Base-by-base conservation (phyloP, 768 basidiomycete species). In the Boletus barrowsii region DNA sequence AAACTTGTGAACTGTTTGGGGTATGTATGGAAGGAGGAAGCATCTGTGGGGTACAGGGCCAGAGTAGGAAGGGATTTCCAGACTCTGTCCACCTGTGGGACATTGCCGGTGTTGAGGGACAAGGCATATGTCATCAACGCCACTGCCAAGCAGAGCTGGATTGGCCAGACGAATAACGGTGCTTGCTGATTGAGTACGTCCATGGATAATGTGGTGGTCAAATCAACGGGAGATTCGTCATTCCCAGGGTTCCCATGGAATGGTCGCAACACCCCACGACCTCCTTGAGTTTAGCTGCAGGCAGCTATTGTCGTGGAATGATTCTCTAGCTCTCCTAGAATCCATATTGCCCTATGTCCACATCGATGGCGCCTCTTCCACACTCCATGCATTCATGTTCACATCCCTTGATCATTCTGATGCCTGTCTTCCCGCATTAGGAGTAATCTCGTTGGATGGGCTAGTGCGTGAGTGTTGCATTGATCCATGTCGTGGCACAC, bases 11-110 rank as follows among this genome's bases (percentile, higher is more conserved):
- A 78, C 71, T 2, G 68, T 62, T 43, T 75, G 76, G 0, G 87
- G 87, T 1, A 81, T 78, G 63, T 79, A 82, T 3, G 88, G 89
- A 33, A 66, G 64, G 14, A 87, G 66, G 20, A 72, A 66, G n/a
- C 10, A 74, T 69, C 18, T 65, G 64, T 0, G 72, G 61, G 10
- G 58, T 59, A 13, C 49, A 68, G 15, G 79, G 77, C 72, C 79
- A 75, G 8, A 87, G 71, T 1, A 0, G 95, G 94, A 35, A 90
- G 62, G 68, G 93, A 83, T 0, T 88, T 83, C 84, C 84, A 86
- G 26, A 93, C 65, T 29, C 90, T 83, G 73, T 98, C 93, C 24
- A 95, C 92, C 66, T 93, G 90, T 1, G 88, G 90, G 45, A 89
- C 87, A 62, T 95, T 94, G 40, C 80, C 78, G 0, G 89, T 92